Evolutionary conservation across 352 stramenopile genomes (phyloP).

Genomic region (Phytophthora chlamydospora): DNA sequence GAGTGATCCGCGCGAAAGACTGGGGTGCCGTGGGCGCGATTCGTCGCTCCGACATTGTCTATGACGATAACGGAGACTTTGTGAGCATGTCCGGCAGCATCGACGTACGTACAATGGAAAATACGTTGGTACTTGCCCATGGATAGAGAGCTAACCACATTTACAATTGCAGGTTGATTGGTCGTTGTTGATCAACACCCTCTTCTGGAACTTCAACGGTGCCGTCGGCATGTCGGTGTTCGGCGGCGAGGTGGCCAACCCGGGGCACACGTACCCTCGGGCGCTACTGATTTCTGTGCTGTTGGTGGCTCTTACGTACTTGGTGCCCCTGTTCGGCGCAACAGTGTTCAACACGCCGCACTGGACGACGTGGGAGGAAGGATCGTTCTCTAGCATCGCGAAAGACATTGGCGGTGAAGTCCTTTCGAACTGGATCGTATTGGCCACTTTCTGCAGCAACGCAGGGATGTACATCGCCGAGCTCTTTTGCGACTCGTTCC

Average conservation of each 20-base stretch:
- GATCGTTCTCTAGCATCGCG: slow-evolving; percentile 87
- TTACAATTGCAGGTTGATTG: slow-evolving; percentile 59
- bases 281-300: slow-evolving; percentile 85
- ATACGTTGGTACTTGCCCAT: background rate
- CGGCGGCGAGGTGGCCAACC: slow-evolving; percentile 88
- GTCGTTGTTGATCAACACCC: slow-evolving; percentile 91
- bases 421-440: slow-evolving; percentile 90
- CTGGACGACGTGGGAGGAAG: slow-evolving; percentile 90
- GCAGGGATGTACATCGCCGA: slow-evolving; percentile 94
- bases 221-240: slow-evolving; percentile 90
- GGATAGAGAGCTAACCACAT: slow-evolving; percentile 6
- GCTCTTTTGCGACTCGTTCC: slow-evolving; percentile 92
- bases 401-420: slow-evolving; percentile 87
- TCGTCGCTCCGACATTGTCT: slow-evolving; percentile 45
- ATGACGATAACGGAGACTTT: slow-evolving; percentile 42
- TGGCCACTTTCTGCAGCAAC: slow-evolving; percentile 91
- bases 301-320: slow-evolving; percentile 84
- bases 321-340: slow-evolving; percentile 88
- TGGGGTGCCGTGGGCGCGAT: slow-evolving; percentile 49
- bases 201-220: slow-evolving; percentile 97
- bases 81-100: slow-evolving; percentile 47
- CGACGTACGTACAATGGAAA: slow-evolving; percentile 16
- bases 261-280: slow-evolving; percentile 75
- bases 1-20: slow-evolving; percentile 29
- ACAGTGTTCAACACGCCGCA: slow-evolving; percentile 71